Evolutionary conservation across 352 stramenopile species (phyloP).

Genomic region (Phytophthora ohioensis): DNA sequence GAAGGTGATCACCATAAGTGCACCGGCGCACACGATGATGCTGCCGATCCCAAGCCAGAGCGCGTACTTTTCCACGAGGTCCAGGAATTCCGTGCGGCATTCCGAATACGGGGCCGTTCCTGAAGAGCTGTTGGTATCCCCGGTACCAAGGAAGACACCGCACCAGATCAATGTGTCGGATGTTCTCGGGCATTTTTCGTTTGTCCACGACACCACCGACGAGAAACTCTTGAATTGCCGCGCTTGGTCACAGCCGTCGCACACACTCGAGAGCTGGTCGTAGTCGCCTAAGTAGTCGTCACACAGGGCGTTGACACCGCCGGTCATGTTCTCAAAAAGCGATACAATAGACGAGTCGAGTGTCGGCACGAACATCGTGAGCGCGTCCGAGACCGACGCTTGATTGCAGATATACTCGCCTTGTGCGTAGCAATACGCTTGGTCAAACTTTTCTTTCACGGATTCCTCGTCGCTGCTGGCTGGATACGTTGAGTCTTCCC

Average conservation of each 20-base stretch:
- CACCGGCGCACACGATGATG: constrained; percentile 48
- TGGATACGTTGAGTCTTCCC: constrained; percentile 58
- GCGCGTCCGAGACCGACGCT: constrained; percentile 57
- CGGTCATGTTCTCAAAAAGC: constrained; percentile 60
- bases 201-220: constrained; percentile 80
- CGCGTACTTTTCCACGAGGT: constrained; percentile 52
- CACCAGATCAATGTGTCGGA: constrained; percentile 65
- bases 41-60: constrained; percentile 51
- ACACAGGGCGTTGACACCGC: constrained; percentile 72
- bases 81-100: constrained; percentile 59
- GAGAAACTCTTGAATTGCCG: constrained; percentile 72
- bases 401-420: constrained; percentile 77
- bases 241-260: constrained; percentile 60
- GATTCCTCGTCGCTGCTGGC: constrained; percentile 52
- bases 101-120: constrained; percentile 60
- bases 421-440: constrained; percentile 79
- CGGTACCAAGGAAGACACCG: constrained; percentile 55
- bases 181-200: constrained; percentile 75
- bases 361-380: constrained; percentile 60
- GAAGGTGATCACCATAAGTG: constrained; percentile 58
- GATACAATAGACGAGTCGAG: constrained; percentile 42
- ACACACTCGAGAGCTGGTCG: constrained; percentile 53
- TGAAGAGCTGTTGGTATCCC: constrained; percentile 29
- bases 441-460: constrained; percentile 71
- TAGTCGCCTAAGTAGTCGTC: constrained; percentile 47